Percentiles rank a stretch among this genome's conserved stretches.
These are phyloP conservation scores for Herpetomonas tarakana DNA, from an alignment of 208 protist genomes.

Conservation along the genomic window DNA sequence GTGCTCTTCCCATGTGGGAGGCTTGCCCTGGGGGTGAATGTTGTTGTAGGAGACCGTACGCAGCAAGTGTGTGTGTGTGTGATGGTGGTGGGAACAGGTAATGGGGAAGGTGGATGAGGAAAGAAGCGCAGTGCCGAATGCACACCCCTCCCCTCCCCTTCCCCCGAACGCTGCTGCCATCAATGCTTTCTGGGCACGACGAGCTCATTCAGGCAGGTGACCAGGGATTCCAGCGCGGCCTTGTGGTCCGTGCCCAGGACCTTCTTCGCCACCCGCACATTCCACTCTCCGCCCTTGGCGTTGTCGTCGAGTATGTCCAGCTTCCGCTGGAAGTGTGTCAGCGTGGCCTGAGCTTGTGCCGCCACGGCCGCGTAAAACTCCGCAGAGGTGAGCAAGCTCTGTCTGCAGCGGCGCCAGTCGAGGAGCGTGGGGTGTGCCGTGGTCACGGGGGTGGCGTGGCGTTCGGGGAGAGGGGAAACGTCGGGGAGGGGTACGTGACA, in stretches of 20 bases:
- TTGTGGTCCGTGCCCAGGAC: conserved; percentile 11
- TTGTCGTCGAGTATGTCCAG: conserved; percentile 8
- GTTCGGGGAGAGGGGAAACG: background rate
- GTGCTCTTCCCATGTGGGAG: too few species aligned
- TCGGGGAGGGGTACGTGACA: background rate
- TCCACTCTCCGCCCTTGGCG: conserved; percentile 10
- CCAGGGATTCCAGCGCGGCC: conserved; percentile 2
- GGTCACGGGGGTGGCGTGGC: background rate
- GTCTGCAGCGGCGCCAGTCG: background rate
- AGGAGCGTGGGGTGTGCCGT: background rate
- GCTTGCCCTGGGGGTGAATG: too few species aligned
- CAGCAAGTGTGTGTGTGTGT: too few species aligned
- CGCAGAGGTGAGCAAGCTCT: background rate
- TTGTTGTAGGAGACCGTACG: too few species aligned
- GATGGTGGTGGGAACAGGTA: too few species aligned
- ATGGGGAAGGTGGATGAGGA: too few species aligned
- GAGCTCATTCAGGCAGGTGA: conserved; percentile 1
- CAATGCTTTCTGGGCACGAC: too few species aligned
- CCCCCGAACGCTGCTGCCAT: too few species aligned
- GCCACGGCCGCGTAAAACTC: background rate
- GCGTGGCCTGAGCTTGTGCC: background rate
- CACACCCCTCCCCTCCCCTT: too few species aligned
- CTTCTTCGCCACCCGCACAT: conserved; percentile 13
- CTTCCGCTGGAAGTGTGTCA: background rate
- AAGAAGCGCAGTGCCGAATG: too few species aligned